Evolutionary conservation across 1,284 basidiomycete genomes (phyloP).

Genomic region (Sporisorium sorghi): DNA sequence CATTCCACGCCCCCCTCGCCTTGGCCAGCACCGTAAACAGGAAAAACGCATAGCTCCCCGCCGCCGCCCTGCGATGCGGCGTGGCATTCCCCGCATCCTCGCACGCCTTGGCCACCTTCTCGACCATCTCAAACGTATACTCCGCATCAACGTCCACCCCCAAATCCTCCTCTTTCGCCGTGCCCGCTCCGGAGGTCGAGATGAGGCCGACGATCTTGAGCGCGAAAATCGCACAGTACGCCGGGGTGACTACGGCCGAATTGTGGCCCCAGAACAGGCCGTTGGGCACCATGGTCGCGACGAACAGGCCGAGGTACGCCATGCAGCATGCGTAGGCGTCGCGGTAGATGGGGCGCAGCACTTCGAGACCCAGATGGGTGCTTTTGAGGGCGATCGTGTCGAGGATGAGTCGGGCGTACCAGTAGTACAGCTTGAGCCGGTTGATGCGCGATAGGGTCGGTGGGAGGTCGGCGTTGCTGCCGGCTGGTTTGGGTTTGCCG

Average conservation of each 20-base stretch:
- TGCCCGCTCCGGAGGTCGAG: slow-evolving; percentile 9
- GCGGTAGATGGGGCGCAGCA: slow-evolving; percentile 49
- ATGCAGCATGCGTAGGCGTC: slow-evolving; percentile 54
- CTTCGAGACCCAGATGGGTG: slow-evolving; percentile 30
- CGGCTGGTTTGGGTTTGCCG: slow-evolving; percentile 1
- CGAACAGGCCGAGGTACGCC: slow-evolving; percentile 54
- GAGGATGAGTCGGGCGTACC: slow-evolving; percentile 50
- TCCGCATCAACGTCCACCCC: slow-evolving; percentile 45
- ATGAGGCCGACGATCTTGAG: slow-evolving; percentile 47
- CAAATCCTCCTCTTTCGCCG: slow-evolving; percentile 19
- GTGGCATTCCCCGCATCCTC: slow-evolving; percentile 53
- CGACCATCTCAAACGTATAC: slow-evolving; percentile 52
- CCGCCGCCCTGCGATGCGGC: slow-evolving; percentile 43
- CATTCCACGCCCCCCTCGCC: slow-evolving; percentile 36
- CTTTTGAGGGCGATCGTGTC: slow-evolving; percentile 50
- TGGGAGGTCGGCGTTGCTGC: slow-evolving; percentile 16
- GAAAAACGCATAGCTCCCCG: slow-evolving; percentile 53
- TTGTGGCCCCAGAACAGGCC: slow-evolving; percentile 52
- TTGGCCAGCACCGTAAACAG: slow-evolving; percentile 45
- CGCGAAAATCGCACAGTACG: slow-evolving; percentile 57
- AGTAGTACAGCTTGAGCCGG: slow-evolving; percentile 49
- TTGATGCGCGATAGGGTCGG: slow-evolving; percentile 28
- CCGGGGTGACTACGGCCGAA: slow-evolving; percentile 52
- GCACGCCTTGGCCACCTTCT: slow-evolving; percentile 43
- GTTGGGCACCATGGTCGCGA: slow-evolving; percentile 50